Conservation (phyloP, 2,329 filamentous ascomycete species). For the Cladosporium sp. region DNA sequence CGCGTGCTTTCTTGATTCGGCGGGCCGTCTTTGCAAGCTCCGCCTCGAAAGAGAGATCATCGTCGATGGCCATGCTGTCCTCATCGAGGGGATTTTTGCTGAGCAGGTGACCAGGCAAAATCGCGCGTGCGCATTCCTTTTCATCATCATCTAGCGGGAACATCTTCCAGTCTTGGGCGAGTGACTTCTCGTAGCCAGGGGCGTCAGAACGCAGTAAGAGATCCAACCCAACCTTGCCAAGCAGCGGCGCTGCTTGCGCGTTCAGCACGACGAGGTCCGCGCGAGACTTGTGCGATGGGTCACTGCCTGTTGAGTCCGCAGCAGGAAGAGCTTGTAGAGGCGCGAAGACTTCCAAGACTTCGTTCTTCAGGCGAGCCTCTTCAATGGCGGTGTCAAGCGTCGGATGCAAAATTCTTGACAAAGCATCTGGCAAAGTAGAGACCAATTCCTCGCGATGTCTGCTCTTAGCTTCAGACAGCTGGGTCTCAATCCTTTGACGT, state of each 20-base stretch:
- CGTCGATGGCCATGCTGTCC: slow-evolving; percentile 8
- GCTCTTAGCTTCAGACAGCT: slow-evolving; percentile 21
- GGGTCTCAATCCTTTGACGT: slow-evolving; percentile 20
- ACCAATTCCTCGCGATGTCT: slow-evolving; percentile 26
- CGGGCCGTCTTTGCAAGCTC: slow-evolving; percentile 20
- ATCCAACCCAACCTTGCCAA: slow-evolving; percentile 32
- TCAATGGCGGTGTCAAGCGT: slow-evolving; percentile 21
- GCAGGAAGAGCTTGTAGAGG: slow-evolving; percentile 28
- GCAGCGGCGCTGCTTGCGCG: slow-evolving; percentile 32
- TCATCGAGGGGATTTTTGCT: background rate
- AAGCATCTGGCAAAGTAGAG: slow-evolving; percentile 26
- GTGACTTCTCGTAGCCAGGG: slow-evolving; percentile 25
- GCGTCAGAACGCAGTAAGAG: slow-evolving; percentile 27
- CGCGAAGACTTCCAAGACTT: slow-evolving; percentile 26
- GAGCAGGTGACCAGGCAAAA: slow-evolving; percentile 20
- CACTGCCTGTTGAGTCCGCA: slow-evolving; percentile 19
- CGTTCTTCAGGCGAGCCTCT: slow-evolving; percentile 16
- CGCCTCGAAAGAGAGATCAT: slow-evolving; percentile 17
- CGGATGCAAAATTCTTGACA: slow-evolving; percentile 27
- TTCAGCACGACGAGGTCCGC: slow-evolving; percentile 30
- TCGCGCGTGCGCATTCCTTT: slow-evolving; percentile 16
- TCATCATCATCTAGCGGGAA: slow-evolving; percentile 23
- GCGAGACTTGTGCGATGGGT: slow-evolving; percentile 17
- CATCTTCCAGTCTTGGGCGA: slow-evolving; percentile 27
- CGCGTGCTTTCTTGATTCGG: slow-evolving; percentile 12